Evolutionary conservation across 345 rosid genomes (phyloP).

Genomic region (Pistacia vera): DNA sequence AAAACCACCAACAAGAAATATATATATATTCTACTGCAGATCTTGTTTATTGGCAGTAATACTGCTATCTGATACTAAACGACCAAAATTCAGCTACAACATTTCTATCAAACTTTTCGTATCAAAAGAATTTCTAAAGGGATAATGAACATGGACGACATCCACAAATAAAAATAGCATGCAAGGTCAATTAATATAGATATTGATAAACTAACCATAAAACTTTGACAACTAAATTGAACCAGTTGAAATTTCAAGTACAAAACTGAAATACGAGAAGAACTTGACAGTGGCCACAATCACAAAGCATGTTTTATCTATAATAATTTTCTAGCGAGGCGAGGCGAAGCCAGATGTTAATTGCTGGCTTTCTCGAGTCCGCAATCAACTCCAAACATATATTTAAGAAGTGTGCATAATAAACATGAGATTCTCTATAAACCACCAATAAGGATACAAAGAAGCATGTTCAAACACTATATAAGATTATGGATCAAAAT

Average conservation of each 20-base stretch:
- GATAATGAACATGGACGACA: no score
- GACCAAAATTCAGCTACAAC: no score
- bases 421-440: conserved; percentile 8
- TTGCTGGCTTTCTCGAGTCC: neutral
- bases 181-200: neutral
- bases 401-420: neutral
- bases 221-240: neutral
- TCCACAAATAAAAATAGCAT: no score
- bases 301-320: neutral
- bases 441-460: conserved; percentile 1
- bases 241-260: neutral
- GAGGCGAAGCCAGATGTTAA: neutral
- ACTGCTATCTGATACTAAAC: no score
- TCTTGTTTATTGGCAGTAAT: no score
- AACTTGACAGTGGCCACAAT: neutral
- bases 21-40: no score
- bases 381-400: neutral
- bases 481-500: conserved; percentile 3
- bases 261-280: neutral
- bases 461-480: neutral
- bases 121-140: no score
- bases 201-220: neutral
- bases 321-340: neutral
- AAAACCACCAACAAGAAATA: no score
- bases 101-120: no score